These are phyloP conservation scores for Geotrichum europaeum DNA, from an alignment of 1,139 yeast species.

Conservation along the genomic window DNA sequence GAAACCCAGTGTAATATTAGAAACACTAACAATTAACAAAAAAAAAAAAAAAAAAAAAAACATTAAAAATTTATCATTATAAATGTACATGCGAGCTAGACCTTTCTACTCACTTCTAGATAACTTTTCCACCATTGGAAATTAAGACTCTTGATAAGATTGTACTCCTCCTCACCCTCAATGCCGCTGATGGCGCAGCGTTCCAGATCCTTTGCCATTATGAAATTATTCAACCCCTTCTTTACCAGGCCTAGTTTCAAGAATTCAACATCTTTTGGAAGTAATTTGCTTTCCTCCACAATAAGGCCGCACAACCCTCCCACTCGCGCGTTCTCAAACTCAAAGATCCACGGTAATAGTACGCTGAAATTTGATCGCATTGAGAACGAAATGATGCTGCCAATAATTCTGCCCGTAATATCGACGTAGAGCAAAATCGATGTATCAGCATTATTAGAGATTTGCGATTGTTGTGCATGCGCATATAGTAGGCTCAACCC, in stretches of 20 bases:
- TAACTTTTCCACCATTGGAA: neutral
- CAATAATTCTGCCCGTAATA: slow-evolving; percentile 37
- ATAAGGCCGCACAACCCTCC: slow-evolving; percentile 57
- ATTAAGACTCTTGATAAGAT: neutral
- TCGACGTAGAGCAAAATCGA: neutral
- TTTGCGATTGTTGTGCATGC: neutral
- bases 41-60: no score
- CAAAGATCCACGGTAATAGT: slow-evolving; percentile 47
- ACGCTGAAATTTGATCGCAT: slow-evolving; percentile 44
- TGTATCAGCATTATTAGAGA: neutral
- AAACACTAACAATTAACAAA: no score
- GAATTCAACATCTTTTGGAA: neutral
- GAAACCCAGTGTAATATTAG: no score
- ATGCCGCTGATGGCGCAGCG: slow-evolving; percentile 27
- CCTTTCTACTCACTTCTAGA: neutral
- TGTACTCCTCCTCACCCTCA: neutral
- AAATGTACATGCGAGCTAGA: no score
- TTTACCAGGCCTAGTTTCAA: neutral
- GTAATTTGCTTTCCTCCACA: slow-evolving; percentile 25
- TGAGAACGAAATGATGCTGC: slow-evolving; percentile 51
- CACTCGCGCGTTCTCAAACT: slow-evolving; percentile 34
- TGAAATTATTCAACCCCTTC: slow-evolving; percentile 27
- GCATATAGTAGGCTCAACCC: neutral
- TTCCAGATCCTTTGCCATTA: slow-evolving; percentile 31
- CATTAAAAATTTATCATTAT: no score